phyloP scores from a whole-genome alignment of 2,329 filamentous ascomycete species.

The Cryoendolithus antarcticus region DNA sequence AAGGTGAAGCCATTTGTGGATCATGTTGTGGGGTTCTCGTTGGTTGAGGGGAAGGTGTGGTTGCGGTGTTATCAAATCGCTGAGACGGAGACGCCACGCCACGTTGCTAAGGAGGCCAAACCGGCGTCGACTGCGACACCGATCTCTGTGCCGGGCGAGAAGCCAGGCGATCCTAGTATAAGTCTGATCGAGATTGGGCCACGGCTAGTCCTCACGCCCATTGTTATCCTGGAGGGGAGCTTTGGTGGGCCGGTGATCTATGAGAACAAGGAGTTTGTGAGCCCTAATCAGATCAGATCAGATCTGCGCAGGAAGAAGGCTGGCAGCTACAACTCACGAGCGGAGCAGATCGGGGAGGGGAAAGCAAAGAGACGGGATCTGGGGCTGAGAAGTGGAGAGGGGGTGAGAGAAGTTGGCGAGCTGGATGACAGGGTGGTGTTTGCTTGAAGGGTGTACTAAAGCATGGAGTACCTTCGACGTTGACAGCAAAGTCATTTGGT shows the following conservation, averaged over 20 bases:
- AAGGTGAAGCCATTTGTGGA: conserved; percentile 95
- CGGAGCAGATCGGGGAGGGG: conserved; percentile 61
- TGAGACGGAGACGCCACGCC: conserved; percentile 57
- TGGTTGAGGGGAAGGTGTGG: conserved; percentile 92
- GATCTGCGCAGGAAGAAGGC: conserved; percentile 70
- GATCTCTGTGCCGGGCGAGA: conserved; percentile 26
- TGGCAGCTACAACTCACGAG: conserved; percentile 61
- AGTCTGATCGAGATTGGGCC: conserved; percentile 87
- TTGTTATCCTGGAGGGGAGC: conserved; percentile 86
- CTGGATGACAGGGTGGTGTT: conserved; percentile 70
- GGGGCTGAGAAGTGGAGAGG: conserved; percentile 58
- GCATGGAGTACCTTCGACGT: too few relatives aligned
- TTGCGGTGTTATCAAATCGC: conserved; percentile 87
- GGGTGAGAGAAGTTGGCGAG: conserved; percentile 50
- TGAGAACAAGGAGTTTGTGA: conserved; percentile 95
- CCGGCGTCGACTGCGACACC: conserved; percentile 27
- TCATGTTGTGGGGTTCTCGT: conserved; percentile 83
- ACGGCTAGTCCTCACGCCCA: conserved; percentile 82
- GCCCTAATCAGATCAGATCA: conserved; percentile 82
- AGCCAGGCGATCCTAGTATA: conserved; percentile 55
- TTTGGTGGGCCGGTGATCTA: conserved; percentile 96
- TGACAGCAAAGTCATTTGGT: too few relatives aligned
- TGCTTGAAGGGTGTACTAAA: conserved; percentile 36
- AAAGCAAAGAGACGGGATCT: conserved; percentile 63
- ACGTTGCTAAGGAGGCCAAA: conserved; percentile 21